Conservation (phyloP, 1,139 yeast genomes). For the Nematodospora anomalae region DNA sequence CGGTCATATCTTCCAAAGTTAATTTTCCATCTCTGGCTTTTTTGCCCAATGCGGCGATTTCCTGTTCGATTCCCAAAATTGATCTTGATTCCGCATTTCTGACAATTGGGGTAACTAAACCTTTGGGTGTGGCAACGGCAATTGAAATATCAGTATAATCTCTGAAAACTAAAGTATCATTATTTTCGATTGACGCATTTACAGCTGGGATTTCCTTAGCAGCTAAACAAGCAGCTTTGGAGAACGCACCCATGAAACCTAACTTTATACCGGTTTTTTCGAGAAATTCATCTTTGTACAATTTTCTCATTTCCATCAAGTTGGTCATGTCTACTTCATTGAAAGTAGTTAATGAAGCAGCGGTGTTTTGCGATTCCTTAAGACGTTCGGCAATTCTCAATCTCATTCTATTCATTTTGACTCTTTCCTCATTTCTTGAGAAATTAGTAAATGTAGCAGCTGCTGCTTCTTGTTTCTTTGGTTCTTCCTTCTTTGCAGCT, state of each 20-base stretch:
- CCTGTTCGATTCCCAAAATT: slow-evolving; percentile 87
- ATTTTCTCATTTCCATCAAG: slow-evolving; percentile 90
- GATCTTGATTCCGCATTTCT: slow-evolving; percentile 95
- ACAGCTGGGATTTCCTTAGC: slow-evolving; percentile 95
- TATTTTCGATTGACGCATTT: slow-evolving; percentile 91
- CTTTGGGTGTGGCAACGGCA: slow-evolving; percentile 99
- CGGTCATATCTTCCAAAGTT: slow-evolving; percentile 97
- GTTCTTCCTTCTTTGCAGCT: slow-evolving; percentile 27
- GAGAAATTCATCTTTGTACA: slow-evolving; percentile 93
- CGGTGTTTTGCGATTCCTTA: slow-evolving; percentile 98
- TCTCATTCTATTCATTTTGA: slow-evolving; percentile 99
- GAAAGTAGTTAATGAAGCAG: slow-evolving; percentile 97
- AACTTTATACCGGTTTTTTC: slow-evolving; percentile 93
- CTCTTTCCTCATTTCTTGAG: slow-evolving; percentile 85
- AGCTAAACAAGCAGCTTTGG: slow-evolving; percentile 91
- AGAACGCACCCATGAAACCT: slow-evolving; percentile 99
- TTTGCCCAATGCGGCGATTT: slow-evolving; percentile 75
- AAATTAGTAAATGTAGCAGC: slow-evolving; percentile 59
- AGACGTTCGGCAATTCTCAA: slow-evolving; percentile 98
- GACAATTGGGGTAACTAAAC: slow-evolving; percentile 96
- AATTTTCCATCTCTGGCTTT: slow-evolving; percentile 98
- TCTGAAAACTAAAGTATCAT: slow-evolving; percentile 91
- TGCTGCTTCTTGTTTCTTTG: slow-evolving; percentile 23
- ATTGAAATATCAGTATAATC: slow-evolving; percentile 94
- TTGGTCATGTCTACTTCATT: slow-evolving; percentile 97